A percentile compares a stretch with the other conserved stretches of the same genome.
phyloP scores from a whole-genome alignment of 495 filamentous ascomycete genomes.

The Aspergillus indologenus region DNA sequence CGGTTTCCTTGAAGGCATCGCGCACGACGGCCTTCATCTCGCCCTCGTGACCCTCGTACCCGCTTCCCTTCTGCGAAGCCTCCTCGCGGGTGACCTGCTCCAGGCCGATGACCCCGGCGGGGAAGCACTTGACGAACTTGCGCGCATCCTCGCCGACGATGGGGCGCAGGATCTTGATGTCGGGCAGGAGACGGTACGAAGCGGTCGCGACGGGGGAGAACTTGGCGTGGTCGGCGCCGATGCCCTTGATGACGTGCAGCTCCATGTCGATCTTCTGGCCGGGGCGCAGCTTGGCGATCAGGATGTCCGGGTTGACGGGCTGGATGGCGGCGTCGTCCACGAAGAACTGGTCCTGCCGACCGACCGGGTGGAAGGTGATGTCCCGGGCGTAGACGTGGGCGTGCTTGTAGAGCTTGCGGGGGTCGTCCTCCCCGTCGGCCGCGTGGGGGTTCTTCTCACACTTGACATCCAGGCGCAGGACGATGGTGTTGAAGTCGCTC shows the following conservation, averaged over 20 bases:
- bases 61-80: conserved; percentile 55
- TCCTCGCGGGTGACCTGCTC: conserved; percentile 69
- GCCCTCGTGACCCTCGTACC: conserved; percentile 65
- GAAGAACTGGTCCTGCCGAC: conserved; percentile 70
- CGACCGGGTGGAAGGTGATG: conserved; percentile 69
- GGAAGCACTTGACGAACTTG: conserved; percentile 90
- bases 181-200: conserved; percentile 83
- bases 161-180: conserved; percentile 75
- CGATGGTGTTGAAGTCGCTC: conserved; percentile 77
- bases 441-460: conserved; percentile 77
- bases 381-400: conserved; percentile 84
- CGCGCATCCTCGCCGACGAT: conserved; percentile 82
- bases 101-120: conserved; percentile 79
- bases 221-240: conserved; percentile 94
- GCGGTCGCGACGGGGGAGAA: conserved; percentile 96
- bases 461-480: conserved; percentile 64
- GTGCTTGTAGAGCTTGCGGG: conserved; percentile 76
- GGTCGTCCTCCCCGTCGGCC: conserved; percentile 67
- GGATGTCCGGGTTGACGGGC: conserved; percentile 85
- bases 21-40: conserved; percentile 83
- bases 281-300: conserved; percentile 91
- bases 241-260: conserved; percentile 88
- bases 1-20: conserved; percentile 84
- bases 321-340: conserved; percentile 58
- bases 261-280: conserved; percentile 80